Percentiles rank a stretch among this genome's conserved stretches.
These are phyloP conservation scores for Daldinia vernicosa DNA, from an alignment of 495 filamentous ascomycete genomes.

Conservation along the genomic window DNA sequence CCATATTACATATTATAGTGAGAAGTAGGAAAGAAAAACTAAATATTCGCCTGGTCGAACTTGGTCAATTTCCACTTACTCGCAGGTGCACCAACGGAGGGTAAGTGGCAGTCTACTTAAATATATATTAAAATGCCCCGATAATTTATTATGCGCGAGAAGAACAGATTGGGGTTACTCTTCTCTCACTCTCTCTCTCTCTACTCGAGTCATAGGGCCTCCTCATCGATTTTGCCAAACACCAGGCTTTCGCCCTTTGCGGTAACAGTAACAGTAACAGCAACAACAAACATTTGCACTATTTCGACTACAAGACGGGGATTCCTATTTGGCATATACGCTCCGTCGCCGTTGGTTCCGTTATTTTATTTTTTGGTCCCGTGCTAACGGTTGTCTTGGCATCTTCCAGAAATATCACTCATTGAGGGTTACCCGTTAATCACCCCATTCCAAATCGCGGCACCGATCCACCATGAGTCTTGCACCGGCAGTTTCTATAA, in stretches of 20 bases:
- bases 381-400: constrained; percentile 39
- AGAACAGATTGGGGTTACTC: constrained; percentile 20
- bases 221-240: constrained; percentile 10
- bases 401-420: constrained; percentile 40
- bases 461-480: constrained; percentile 41
- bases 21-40: constrained; percentile 9
- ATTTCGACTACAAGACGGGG: constrained; percentile 2
- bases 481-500: constrained; percentile 39
- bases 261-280: constrained; percentile 3
- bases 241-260: constrained; percentile 4
- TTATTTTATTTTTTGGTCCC: constrained; percentile 38
- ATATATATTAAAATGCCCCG: constrained; percentile 35
- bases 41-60: constrained; percentile 17
- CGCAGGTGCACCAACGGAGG: constrained; percentile 22
- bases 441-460: constrained; percentile 34
- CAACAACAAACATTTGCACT: constrained; percentile 7
- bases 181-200: background rate
- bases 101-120: constrained; percentile 29
- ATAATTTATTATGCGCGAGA: constrained; percentile 37
- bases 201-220: constrained; percentile 16
- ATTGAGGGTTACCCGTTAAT: constrained; percentile 38
- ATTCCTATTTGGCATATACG: constrained; percentile 7
- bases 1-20: background rate
- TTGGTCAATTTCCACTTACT: constrained; percentile 26
- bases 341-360: constrained; percentile 19